Conservation (phyloP, 1,139 yeast species). For the Kodamaea suecica region DNA sequence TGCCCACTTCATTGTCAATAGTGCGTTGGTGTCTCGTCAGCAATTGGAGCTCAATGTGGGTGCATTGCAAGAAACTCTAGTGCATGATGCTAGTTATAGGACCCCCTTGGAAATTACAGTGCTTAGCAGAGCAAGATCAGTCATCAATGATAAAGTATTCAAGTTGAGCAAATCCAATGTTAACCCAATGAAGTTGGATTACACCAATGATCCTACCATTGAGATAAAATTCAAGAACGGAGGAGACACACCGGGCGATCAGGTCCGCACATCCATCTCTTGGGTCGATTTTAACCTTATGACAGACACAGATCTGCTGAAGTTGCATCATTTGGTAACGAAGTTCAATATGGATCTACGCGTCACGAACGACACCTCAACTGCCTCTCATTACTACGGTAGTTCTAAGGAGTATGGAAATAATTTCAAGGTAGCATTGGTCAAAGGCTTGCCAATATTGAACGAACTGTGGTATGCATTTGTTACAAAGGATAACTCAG, state of each 20-base stretch:
- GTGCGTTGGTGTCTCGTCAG: constrained; percentile 29
- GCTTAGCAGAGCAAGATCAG: constrained; percentile 31
- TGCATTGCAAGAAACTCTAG: not conserved
- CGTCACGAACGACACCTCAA: constrained; percentile 17
- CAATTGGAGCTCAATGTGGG: constrained; percentile 27
- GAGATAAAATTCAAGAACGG: constrained; percentile 21
- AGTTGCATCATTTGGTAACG: constrained; percentile 8
- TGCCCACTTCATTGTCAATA: constrained; percentile 22
- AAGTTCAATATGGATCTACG: constrained; percentile 24
- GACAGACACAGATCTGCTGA: constrained; percentile 3
- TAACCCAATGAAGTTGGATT: constrained; percentile 17
- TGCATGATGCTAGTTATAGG: constrained; percentile 10
- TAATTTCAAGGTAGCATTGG: constrained; percentile 6
- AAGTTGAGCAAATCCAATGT: constrained; percentile 21
- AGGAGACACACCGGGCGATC: constrained; percentile 7
- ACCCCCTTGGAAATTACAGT: constrained; percentile 25
- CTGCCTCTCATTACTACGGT: constrained; percentile 29
- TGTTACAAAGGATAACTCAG: constrained; percentile 1
- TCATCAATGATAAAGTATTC: constrained; percentile 26
- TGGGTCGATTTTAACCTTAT: constrained; percentile 27
- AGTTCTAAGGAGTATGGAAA: constrained; percentile 2
- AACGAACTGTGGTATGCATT: constrained; percentile 23
- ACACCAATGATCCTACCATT: constrained; percentile 15
- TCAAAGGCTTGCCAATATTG: constrained; percentile 26
- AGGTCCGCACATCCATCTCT: constrained; percentile 15